Percentiles rank a stretch among this genome's conserved stretches.
phyloP scores from a whole-genome alignment of 2,329 filamentous ascomycete genomes.

The Ambrosiella beaveri region DNA sequence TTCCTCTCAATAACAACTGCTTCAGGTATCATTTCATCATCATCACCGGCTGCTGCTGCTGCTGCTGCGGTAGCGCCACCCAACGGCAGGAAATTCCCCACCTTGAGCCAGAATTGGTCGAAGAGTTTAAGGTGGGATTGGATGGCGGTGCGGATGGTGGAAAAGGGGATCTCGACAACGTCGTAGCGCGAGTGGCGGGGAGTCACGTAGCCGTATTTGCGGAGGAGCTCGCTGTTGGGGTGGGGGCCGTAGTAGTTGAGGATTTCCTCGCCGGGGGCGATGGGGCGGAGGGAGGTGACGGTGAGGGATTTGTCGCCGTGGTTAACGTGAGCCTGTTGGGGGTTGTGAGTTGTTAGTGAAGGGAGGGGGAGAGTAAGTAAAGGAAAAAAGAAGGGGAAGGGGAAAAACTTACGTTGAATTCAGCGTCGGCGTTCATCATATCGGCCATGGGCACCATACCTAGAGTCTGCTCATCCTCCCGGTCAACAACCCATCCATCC shows the following conservation, averaged over 20 bases:
- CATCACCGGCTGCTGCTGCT: slow-evolving; percentile 14
- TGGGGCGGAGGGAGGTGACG: slow-evolving; percentile 53
- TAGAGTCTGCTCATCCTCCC: slow-evolving; percentile 41
- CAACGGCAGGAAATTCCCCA: slow-evolving; percentile 25
- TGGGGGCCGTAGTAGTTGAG: slow-evolving; percentile 82
- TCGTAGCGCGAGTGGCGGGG: slow-evolving; percentile 61
- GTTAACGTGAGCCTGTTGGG: slow-evolving; percentile 32
- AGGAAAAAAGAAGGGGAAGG: neutral
- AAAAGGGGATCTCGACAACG: slow-evolving; percentile 60
- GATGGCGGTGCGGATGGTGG: slow-evolving; percentile 33
- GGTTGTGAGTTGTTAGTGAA: slow-evolving; percentile 2
- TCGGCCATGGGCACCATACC: slow-evolving; percentile 88
- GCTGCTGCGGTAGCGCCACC: too few relatives aligned
- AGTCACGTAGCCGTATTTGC: slow-evolving; percentile 79
- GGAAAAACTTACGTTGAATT: slow-evolving; percentile 44
- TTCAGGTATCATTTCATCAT: slow-evolving; percentile 43
- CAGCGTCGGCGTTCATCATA: slow-evolving; percentile 73
- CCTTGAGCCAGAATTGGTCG: slow-evolving; percentile 23
- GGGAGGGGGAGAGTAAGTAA: too few relatives aligned
- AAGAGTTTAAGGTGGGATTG: slow-evolving; percentile 23
- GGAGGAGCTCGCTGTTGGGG: slow-evolving; percentile 63
- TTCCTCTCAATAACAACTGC: slow-evolving; percentile 52
- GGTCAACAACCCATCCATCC: slow-evolving; percentile 49
- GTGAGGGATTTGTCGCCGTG: slow-evolving; percentile 40
- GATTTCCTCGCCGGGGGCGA: slow-evolving; percentile 56